Conservation (phyloP, 2,329 filamentous ascomycete species). For the Penicillium sp. region DNA sequence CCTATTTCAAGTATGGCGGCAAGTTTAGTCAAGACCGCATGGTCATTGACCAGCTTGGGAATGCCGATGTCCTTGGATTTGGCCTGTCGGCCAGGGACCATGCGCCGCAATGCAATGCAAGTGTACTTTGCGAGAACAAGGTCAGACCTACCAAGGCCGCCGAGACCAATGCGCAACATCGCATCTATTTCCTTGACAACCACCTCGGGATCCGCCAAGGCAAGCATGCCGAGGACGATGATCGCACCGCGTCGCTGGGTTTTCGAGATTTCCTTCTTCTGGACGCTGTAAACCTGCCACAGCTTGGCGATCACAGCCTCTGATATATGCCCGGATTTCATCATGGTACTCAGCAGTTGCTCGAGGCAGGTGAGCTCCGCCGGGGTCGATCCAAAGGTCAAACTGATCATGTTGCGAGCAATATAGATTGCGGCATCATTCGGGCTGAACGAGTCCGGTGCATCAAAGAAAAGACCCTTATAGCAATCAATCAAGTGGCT, state of each 20-base stretch:
- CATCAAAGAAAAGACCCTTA: conserved; percentile 90
- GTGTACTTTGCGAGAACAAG: conserved; percentile 90
- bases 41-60: conserved; percentile 81
- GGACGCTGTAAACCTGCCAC: conserved; percentile 96
- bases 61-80: conserved; percentile 62
- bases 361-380: conserved; percentile 94
- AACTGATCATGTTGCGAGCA: conserved; percentile 96
- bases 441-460: conserved; percentile 76
- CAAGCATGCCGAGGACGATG: conserved; percentile 94
- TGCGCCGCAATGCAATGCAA: conserved; percentile 83
- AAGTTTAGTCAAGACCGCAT: conserved; percentile 75
- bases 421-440: conserved; percentile 95
- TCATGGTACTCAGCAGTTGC: conserved; percentile 93
- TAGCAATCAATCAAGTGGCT: conserved; percentile 96
- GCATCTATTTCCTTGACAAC: conserved; percentile 92
- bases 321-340: conserved; percentile 82
- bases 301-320: conserved; percentile 84
- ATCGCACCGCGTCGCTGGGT: conserved; percentile 88
- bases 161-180: conserved; percentile 85
- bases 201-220: conserved; percentile 85
- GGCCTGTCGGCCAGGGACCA: conserved; percentile 78
- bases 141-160: conserved; percentile 71
- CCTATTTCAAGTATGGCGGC: conserved; percentile 79
- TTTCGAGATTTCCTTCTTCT: conserved; percentile 86
- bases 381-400: conserved; percentile 91